Conservation (phyloP, 108 stramenopile species). For the Cyclotella baltica region DNA sequence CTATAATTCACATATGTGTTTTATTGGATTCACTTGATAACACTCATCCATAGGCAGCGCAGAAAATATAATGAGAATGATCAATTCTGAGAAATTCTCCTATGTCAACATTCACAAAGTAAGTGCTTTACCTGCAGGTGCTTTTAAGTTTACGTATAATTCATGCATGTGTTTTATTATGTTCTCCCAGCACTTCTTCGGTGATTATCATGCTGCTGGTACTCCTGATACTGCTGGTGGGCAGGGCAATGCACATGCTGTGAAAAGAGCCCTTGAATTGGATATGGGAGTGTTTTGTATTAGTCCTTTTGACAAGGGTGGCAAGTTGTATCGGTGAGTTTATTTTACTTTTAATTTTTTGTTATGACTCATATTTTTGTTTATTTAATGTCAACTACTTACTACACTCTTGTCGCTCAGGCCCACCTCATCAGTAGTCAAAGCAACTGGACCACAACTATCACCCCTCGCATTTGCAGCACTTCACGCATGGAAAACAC, state of each 20-base stretch:
- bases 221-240: conserved; percentile 60
- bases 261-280: conserved; percentile 63
- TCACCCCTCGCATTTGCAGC: conserved; percentile 74
- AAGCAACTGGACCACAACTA: conserved; percentile 56
- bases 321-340: conserved; percentile 47
- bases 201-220: conserved; percentile 72
- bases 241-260: conserved; percentile 57
- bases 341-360: not conserved
- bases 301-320: conserved; percentile 83
- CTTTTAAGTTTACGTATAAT: too few species aligned
- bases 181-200: conserved; percentile 83
- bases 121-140: too few species aligned
- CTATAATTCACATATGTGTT: too few species aligned
- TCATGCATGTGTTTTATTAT: too few species aligned
- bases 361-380: not conserved
- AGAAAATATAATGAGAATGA: conserved; percentile 66
- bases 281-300: conserved; percentile 90
- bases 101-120: conserved; percentile 79
- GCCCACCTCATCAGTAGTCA: conserved; percentile 58
- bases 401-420: conserved; percentile 33
- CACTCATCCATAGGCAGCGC: too few species aligned
- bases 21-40: too few species aligned
- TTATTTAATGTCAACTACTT: not conserved
- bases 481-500: conserved; percentile 60
- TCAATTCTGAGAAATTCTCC: conserved; percentile 67